Percentiles rank a stretch among this genome's conserved stretches.
phyloP scores from a whole-genome alignment of 1,284 basidiomycete genomes.

The Moesziomyces aphidis region DNA sequence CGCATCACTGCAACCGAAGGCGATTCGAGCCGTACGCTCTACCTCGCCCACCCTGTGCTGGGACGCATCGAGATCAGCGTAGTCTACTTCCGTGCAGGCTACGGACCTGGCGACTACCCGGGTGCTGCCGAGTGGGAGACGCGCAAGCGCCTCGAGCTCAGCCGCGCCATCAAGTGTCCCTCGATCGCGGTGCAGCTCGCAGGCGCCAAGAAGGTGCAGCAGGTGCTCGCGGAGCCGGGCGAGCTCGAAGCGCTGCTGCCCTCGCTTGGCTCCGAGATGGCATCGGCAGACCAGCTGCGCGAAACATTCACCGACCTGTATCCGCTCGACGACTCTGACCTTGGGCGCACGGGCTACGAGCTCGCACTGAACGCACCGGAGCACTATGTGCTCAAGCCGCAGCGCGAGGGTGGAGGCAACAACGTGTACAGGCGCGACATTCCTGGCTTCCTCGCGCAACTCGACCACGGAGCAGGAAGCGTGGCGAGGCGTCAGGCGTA shows the following conservation, averaged over 20 bases:
- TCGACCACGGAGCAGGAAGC: conserved; percentile 10
- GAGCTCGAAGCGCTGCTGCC: conserved; percentile 77
- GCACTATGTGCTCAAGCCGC: conserved; percentile 89
- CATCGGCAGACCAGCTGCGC: conserved; percentile 16
- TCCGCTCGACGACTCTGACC: conserved; percentile 68
- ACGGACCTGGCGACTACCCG: conserved; percentile 85
- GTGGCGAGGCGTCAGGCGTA: conserved; percentile 74
- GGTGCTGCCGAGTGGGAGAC: conserved; percentile 76
- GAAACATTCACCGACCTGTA: conserved; percentile 59
- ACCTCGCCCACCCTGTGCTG: conserved; percentile 25
- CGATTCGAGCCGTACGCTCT: conserved; percentile 10
- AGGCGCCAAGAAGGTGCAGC: conserved; percentile 95
- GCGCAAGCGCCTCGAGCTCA: conserved; percentile 81
- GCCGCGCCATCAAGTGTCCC: conserved; percentile 91
- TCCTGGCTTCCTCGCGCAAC: conserved; percentile 77
- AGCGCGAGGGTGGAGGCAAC: conserved; percentile 96
- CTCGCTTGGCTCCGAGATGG: not conserved
- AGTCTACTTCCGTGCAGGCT: conserved; percentile 88
- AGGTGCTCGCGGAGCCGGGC: conserved; percentile 81
- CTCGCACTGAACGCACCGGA: conserved; percentile 73
- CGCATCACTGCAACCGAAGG: conserved; percentile 10
- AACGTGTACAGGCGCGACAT: conserved; percentile 91
- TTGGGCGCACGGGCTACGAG: conserved; percentile 71
- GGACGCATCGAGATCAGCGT: conserved; percentile 77
- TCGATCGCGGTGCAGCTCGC: conserved; percentile 90